Evolutionary conservation across 179 eudicot genomes (phyloP).

Genomic region (Monotropa hypopitys): DNA sequence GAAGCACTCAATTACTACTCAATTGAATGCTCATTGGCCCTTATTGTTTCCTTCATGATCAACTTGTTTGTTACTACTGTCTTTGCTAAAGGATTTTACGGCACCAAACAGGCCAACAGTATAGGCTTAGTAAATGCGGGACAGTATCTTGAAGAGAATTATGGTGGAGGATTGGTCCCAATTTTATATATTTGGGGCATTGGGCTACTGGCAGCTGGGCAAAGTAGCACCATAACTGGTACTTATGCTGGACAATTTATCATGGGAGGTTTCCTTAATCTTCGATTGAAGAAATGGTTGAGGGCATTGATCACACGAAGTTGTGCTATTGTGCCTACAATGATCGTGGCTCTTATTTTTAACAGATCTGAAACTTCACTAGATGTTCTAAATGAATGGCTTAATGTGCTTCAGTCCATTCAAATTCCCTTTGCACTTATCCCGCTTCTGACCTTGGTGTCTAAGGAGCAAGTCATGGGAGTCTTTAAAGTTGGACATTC

Average conservation of each 20-base stretch:
- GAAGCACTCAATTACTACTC: conserved; percentile 63
- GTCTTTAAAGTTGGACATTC: conserved; percentile 52
- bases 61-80: conserved; percentile 61
- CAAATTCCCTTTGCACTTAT: conserved; percentile 89
- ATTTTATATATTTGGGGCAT: conserved; percentile 73
- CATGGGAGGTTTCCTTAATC: conserved; percentile 84
- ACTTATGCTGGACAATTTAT: conserved; percentile 94
- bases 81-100: conserved; percentile 70
- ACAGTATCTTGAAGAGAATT: conserved; percentile 46
- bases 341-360: conserved; percentile 60
- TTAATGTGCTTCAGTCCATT: conserved; percentile 78
- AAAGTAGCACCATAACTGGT: conserved; percentile 76
- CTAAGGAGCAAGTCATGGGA: conserved; percentile 70
- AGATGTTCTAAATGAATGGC: conserved; percentile 82
- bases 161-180: conserved; percentile 56
- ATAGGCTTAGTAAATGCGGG: conserved; percentile 69
- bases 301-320: conserved; percentile 76
- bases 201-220: conserved; percentile 69
- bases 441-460: conserved; percentile 74
- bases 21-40: conserved; percentile 59
- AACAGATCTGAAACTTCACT: conserved; percentile 58
- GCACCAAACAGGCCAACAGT: conserved; percentile 39
- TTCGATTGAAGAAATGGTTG: conserved; percentile 66
- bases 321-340: conserved; percentile 86
- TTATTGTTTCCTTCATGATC: conserved; percentile 49